Conservation (phyloP, 352 stramenopile genomes). For the Aphanomyces cochlioides region DNA sequence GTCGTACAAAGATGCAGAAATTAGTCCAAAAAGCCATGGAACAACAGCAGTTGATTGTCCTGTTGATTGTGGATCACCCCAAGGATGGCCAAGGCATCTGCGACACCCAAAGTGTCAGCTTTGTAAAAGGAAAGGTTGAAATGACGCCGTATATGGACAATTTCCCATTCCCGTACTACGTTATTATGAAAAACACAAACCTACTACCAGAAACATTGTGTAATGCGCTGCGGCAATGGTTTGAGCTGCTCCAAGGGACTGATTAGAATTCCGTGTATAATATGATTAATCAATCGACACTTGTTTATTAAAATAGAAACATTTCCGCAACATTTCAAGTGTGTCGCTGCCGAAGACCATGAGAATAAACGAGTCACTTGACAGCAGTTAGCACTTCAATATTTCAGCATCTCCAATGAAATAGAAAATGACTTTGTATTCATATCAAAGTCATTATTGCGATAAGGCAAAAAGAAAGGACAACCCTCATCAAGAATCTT, state of each 20-base stretch:
- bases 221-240: constrained; percentile 99
- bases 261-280: constrained; percentile 27
- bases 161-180: constrained; percentile 99
- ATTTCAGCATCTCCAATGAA: too few species aligned
- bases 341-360: too few species aligned
- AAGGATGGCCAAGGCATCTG: constrained; percentile 81
- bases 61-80: constrained; percentile 96
- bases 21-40: constrained; percentile 96
- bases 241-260: constrained; percentile 89
- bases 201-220: constrained; percentile 98
- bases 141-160: constrained; percentile 99
- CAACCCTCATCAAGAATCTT: too few species aligned
- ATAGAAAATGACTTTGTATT: too few species aligned
- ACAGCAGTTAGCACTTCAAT: too few species aligned
- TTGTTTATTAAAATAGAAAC: not conserved
- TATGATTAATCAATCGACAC: constrained; percentile 21
- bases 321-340: too few species aligned
- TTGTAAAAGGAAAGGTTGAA: constrained; percentile 93
- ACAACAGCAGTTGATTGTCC: constrained; percentile 96
- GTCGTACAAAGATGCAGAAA: constrained; percentile 91
- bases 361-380: too few species aligned
- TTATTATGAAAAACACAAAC: constrained; percentile 94
- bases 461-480: too few species aligned
- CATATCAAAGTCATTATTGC: too few species aligned
- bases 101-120: constrained; percentile 97